Evolutionary conservation across 495 filamentous ascomycete species (phyloP).

Genomic region (Neurospora discreta): DNA sequence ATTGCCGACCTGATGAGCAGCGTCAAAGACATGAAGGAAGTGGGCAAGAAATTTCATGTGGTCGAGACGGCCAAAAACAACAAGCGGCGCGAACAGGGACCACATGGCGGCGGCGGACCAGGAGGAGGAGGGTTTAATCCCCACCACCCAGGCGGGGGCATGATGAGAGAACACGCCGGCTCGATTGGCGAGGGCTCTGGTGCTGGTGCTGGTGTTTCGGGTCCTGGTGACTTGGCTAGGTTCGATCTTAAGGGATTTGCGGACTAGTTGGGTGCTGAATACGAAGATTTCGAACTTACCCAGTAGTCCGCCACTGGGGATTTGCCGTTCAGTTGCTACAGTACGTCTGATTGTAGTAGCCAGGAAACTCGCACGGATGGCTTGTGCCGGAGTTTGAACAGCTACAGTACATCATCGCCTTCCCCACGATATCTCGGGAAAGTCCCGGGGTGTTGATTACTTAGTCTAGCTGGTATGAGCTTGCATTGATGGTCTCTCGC

Average conservation of each 20-base stretch:
- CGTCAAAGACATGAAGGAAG: slow-evolving; percentile 51
- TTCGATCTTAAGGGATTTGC: background rate
- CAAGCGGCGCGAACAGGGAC: background rate
- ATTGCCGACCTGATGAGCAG: slow-evolving; percentile 58
- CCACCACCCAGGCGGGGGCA: background rate
- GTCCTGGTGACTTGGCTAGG: background rate
- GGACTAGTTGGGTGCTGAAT: background rate
- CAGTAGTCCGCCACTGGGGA: background rate
- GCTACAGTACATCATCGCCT: background rate
- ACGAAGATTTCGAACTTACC: background rate
- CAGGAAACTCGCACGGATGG: background rate
- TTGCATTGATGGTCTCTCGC: background rate
- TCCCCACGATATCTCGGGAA: background rate
- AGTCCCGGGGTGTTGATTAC: background rate
- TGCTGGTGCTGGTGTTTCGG: background rate
- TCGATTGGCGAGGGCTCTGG: background rate
- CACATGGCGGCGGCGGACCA: background rate
- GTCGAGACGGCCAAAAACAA: slow-evolving; percentile 37
- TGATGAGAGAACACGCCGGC: background rate
- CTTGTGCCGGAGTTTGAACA: background rate
- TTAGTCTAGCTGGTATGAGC: background rate
- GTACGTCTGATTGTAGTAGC: background rate
- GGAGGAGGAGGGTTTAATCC: background rate
- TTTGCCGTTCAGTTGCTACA: background rate
- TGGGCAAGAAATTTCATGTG: slow-evolving; percentile 61